Evolutionary conservation across 768 basidiomycete genomes (phyloP), one percentile per base, ranked within the genome.

Genomic region (Trametes maxima): DNA sequence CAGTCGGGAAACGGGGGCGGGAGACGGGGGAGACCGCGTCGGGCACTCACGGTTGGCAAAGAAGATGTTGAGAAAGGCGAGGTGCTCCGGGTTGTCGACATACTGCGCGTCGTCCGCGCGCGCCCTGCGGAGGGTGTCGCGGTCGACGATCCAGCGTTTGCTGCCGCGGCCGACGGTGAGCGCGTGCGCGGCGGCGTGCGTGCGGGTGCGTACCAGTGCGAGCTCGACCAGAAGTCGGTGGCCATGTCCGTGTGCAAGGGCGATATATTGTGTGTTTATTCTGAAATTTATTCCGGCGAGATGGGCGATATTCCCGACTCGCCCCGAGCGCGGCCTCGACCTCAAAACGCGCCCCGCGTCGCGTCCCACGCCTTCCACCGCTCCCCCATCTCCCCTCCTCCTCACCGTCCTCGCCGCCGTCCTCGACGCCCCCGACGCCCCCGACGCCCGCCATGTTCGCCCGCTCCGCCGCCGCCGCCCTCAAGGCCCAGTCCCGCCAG

Each of bases 101-200:
- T 94, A 95, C 52, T 81, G 81, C 52, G 89, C 72, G 72, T 98
- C 96, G 54, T 89, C 83, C 3, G 80, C 72, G 28, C 94, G 85
- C n/a, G 95, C 88, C 64, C 84, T 82, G 59, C 78, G 80, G 56
- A 97, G 75, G 0, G 88, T 86, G 24, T 86, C 83, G 5, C 94
- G 84, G 74, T 95, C 90, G 35, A 96, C 82, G 25, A 96, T 82
- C 94, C 95, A 98, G 67, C 94, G 83, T 77, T 92, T 94, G 78
- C 94, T 96, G 72, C 50, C 28, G 60, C 40, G 54, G 50, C n/a
- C 50, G 37, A 45, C 57, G 42, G 54, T 63, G 42, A 71, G 68
- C 64, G 64, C 67, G 64, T 56, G 44, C 35, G 47, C 43, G 35
- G 17, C 35, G 22, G 33, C 19, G 66, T 60, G 53, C 67, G 49